phyloP scores from a whole-genome alignment of 1,284 basidiomycete genomes.

The Ustilago cynodontis region DNA sequence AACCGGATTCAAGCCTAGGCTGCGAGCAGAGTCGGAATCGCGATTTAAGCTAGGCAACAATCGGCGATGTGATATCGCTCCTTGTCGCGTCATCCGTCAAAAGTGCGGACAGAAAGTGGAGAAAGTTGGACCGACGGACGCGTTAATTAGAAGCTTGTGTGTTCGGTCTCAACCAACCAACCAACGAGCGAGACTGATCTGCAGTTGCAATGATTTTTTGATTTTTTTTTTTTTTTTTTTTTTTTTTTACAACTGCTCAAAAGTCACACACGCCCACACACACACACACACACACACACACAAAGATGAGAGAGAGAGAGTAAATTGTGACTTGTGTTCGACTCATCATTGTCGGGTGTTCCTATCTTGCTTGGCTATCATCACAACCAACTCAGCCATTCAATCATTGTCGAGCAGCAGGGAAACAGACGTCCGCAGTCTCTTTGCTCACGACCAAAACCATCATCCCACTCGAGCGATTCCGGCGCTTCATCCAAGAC shows the following conservation, averaged over 20 bases:
- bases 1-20: too few species aligned
- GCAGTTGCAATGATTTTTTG: slow-evolving; percentile 7
- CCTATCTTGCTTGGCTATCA: slow-evolving; percentile 3
- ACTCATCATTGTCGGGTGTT: neutral
- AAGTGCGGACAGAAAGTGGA: slow-evolving; percentile 1
- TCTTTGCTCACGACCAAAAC: neutral
- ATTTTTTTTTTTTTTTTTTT: neutral
- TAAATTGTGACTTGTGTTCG: neutral
- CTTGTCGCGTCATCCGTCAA: slow-evolving; percentile 10
- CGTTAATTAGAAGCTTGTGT: slow-evolving; percentile 5
- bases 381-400: slow-evolving; percentile 7
- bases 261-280: slow-evolving; percentile 3
- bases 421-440: neutral
- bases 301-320: neutral
- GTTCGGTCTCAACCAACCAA: too few species aligned
- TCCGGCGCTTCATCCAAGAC: too few species aligned
- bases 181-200: too few species aligned
- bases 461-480: neutral
- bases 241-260: too few species aligned
- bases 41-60: too few species aligned
- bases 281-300: too few species aligned
- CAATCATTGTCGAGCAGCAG: neutral
- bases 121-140: slow-evolving; percentile 11
- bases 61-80: neutral
- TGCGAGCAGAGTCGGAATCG: too few species aligned